Evolutionary conservation across 1,139 yeast genomes (phyloP).

Genomic region (Nadsonia commutata): DNA sequence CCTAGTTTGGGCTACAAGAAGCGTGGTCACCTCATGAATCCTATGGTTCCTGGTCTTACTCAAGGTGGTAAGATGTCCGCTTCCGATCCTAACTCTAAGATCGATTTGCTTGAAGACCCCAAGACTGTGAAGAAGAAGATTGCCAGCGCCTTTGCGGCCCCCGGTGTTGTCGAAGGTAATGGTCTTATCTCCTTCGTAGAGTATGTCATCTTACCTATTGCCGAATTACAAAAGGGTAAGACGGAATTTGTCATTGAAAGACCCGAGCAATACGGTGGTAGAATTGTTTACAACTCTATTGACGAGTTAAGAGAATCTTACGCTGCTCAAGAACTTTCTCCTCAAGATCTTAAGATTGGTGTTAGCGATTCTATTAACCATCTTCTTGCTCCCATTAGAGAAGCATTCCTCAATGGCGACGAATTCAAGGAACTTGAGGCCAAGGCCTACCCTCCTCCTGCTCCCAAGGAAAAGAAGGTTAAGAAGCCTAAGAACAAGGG

Average conservation of each 20-base stretch:
- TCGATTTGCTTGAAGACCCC: conserved; percentile 83
- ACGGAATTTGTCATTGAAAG: conserved; percentile 60
- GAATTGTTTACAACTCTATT: conserved; percentile 53
- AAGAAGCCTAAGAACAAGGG: conserved; percentile 76
- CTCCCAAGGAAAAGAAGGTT: conserved; percentile 39
- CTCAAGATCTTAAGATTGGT: conserved; percentile 89
- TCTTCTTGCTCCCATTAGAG: conserved; percentile 73
- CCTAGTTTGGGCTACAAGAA: conserved; percentile 82
- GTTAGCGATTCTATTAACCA: conserved; percentile 71
- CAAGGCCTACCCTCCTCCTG: conserved; percentile 75
- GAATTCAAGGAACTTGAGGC: conserved; percentile 65
- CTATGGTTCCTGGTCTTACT: conserved; percentile 94
- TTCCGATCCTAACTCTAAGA: conserved; percentile 94
- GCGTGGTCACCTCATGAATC: conserved; percentile 97
- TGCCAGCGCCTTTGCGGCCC: conserved; percentile 85
- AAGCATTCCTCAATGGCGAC: conserved; percentile 41
- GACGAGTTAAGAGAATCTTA: conserved; percentile 63
- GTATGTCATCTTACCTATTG: conserved; percentile 73
- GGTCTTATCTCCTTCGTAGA: conserved; percentile 81
- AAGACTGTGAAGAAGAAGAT: conserved; percentile 80
- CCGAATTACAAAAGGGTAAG: conserved; percentile 47
- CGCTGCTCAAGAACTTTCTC: conserved; percentile 59
- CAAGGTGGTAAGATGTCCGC: conserved; percentile 99
- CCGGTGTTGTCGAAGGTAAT: conserved; percentile 83
- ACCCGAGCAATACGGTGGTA: conserved; percentile 96